These are phyloP conservation scores for Lichtheimia corymbifera DNA, from an alignment of 371 early-diverging fungal genomes.

Conservation along the genomic window DNA sequence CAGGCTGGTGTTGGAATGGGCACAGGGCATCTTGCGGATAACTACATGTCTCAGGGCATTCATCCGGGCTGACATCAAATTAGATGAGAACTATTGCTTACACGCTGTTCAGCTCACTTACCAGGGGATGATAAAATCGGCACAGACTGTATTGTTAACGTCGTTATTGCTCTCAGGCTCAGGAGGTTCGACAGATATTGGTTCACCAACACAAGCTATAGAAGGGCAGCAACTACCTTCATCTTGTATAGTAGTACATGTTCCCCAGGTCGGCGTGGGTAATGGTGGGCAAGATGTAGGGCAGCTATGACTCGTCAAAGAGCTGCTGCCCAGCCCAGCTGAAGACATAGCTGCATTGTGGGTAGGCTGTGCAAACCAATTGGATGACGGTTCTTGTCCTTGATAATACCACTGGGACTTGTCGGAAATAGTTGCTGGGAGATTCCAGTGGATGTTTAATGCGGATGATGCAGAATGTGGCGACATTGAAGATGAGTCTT, in stretches of 20 bases:
- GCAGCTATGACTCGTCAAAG: background rate
- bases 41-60: slow-evolving; percentile 24
- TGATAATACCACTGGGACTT: background rate
- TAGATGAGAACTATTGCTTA: background rate
- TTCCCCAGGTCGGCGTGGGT: slow-evolving; percentile 11
- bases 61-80: slow-evolving; percentile 17
- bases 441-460: background rate
- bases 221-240: slow-evolving; percentile 10
- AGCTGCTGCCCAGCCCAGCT: background rate
- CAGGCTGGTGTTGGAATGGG: slow-evolving; percentile 20
- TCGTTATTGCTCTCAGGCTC: background rate
- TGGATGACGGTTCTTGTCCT: background rate
- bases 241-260: slow-evolving; percentile 4
- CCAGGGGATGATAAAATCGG: slow-evolving; percentile 20
- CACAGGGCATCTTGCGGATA: slow-evolving; percentile 24
- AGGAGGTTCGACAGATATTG: slow-evolving; percentile 2
- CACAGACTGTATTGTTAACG: slow-evolving; percentile 7
- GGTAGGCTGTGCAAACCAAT: slow-evolving; percentile 5
- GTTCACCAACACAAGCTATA: slow-evolving; percentile 10
- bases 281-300: slow-evolving; percentile 2
- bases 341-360: background rate
- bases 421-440: background rate
- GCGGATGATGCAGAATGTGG: background rate
- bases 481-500: background rate
- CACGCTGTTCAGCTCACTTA: slow-evolving; percentile 1